These are phyloP conservation scores for Periconia sp. DNA, from an alignment of 2,329 filamentous ascomycete genomes.

Conservation along the genomic window DNA sequence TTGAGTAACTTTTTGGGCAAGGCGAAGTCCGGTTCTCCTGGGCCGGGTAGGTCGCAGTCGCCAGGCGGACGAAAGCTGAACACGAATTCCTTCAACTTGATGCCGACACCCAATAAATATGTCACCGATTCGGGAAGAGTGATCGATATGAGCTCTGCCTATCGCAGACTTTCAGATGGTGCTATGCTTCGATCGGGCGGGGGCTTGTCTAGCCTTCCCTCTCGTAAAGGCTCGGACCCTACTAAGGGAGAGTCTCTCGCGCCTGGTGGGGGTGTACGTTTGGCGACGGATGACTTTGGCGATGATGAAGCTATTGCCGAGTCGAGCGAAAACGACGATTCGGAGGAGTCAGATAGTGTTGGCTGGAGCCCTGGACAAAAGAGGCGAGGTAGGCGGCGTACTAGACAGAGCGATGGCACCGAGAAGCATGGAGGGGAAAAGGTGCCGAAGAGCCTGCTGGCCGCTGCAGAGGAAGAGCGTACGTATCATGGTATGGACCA, in stretches of 20 bases:
- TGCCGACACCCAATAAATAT: slow-evolving; percentile 48
- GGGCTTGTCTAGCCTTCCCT: slow-evolving; percentile 66
- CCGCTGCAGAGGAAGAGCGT: slow-evolving; percentile 81
- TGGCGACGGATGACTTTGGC: slow-evolving; percentile 64
- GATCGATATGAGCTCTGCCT: slow-evolving; percentile 72
- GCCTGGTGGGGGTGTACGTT: slow-evolving; percentile 59
- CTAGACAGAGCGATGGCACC: slow-evolving; percentile 41
- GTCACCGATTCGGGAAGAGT: slow-evolving; percentile 66
- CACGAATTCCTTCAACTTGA: slow-evolving; percentile 55
- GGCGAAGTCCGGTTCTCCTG: slow-evolving; percentile 49
- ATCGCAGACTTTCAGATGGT: slow-evolving; percentile 74
- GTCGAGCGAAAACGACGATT: slow-evolving; percentile 68
- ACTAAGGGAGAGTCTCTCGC: slow-evolving; percentile 49
- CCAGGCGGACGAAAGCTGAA: slow-evolving; percentile 52
- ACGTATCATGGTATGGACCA: slow-evolving; percentile 40
- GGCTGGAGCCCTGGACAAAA: slow-evolving; percentile 50
- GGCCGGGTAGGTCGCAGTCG: slow-evolving; percentile 42
- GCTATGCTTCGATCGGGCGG: slow-evolving; percentile 69
- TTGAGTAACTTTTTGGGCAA: slow-evolving; percentile 45
- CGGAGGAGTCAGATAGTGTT: slow-evolving; percentile 71
- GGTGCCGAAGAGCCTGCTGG: slow-evolving; percentile 67
- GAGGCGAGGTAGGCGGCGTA: slow-evolving; percentile 47
- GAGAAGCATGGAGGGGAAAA: slow-evolving; percentile 42
- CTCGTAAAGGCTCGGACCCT: slow-evolving; percentile 56
- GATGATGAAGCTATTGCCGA: slow-evolving; percentile 67